A percentile compares a stretch with the other conserved stretches of the same genome.
These are phyloP conservation scores for Talaromyces sp. DNA, from an alignment of 2,329 filamentous ascomycete species.

Conservation along the genomic window DNA sequence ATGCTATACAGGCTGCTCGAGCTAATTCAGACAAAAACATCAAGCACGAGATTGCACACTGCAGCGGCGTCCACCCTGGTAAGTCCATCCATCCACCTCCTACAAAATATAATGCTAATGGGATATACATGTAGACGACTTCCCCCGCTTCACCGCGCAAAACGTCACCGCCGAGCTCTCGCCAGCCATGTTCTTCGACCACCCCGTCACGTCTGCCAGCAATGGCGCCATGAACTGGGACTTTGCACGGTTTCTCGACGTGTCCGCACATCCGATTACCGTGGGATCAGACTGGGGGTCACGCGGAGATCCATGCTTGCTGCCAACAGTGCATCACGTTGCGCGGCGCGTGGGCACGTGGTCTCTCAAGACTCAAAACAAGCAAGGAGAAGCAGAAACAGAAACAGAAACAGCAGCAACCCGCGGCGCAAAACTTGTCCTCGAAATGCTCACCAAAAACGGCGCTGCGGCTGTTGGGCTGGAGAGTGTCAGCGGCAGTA, in stretches of 20 bases:
- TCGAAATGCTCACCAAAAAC: constrained; percentile 7
- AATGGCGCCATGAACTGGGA: constrained; percentile 7
- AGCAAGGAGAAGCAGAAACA: too few relatives aligned
- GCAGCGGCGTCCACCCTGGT: constrained; percentile 23
- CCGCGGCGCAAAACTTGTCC: neutral
- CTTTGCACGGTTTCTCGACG: neutral
- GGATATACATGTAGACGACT: too few relatives aligned
- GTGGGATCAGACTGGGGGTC: constrained; percentile 9
- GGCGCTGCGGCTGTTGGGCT: constrained; percentile 2
- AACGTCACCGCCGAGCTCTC: constrained; percentile 27
- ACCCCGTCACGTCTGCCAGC: constrained; percentile 2
- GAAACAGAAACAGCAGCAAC: neutral
- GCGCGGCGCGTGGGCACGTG: neutral
- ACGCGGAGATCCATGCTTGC: neutral
- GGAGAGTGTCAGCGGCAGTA: neutral
- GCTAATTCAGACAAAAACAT: constrained; percentile 17
- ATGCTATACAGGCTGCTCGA: constrained; percentile 23
- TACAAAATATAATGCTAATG: too few relatives aligned
- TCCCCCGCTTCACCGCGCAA: constrained; percentile 21
- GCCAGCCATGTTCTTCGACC: constrained; percentile 9
- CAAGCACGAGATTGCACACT: constrained; percentile 29
- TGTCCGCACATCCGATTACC: neutral
- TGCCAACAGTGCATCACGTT: constrained; percentile 2
- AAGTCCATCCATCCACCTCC: too few relatives aligned
- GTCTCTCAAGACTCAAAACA: neutral